Evolutionary conservation across 345 rosid species (phyloP).

Genomic region (Nasturtium officinale): DNA sequence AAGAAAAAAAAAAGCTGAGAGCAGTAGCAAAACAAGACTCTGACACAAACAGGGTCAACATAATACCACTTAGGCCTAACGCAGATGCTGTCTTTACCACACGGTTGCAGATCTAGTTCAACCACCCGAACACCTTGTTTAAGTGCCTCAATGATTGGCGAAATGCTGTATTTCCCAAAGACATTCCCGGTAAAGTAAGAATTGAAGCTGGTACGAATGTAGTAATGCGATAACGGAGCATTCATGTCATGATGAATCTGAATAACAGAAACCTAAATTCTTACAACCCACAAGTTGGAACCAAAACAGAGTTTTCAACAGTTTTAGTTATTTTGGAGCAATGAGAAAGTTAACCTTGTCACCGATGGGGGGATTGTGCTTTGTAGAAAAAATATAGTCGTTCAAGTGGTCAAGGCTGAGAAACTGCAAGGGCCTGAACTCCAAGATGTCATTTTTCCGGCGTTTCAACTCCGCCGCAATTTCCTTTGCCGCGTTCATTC

Average conservation of each 20-base stretch:
- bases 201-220: background rate
- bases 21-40: background rate
- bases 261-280: background rate
- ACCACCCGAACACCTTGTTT: background rate
- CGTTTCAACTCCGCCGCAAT: too few relatives aligned
- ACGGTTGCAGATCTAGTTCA: background rate
- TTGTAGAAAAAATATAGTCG: background rate
- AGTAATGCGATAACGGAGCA: constrained; percentile 2
- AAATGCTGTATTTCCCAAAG: background rate
- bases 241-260: background rate
- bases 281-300: background rate
- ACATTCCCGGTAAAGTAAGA: constrained; percentile 7
- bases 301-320: too few relatives aligned
- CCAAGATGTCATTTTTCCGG: too few relatives aligned
- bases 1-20: background rate
- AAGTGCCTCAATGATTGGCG: background rate
- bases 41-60: too few relatives aligned
- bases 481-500: too few relatives aligned
- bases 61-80: too few relatives aligned
- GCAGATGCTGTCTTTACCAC: background rate
- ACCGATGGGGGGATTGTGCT: background rate
- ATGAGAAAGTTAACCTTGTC: background rate
- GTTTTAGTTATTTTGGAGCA: too few relatives aligned
- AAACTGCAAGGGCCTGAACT: too few relatives aligned
- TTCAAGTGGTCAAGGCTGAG: background rate